Evolutionary conservation across 2,329 filamentous ascomycete species (phyloP), one percentile per base, ranked within the genome.

Genomic region (Diaporthe sp.): DNA sequence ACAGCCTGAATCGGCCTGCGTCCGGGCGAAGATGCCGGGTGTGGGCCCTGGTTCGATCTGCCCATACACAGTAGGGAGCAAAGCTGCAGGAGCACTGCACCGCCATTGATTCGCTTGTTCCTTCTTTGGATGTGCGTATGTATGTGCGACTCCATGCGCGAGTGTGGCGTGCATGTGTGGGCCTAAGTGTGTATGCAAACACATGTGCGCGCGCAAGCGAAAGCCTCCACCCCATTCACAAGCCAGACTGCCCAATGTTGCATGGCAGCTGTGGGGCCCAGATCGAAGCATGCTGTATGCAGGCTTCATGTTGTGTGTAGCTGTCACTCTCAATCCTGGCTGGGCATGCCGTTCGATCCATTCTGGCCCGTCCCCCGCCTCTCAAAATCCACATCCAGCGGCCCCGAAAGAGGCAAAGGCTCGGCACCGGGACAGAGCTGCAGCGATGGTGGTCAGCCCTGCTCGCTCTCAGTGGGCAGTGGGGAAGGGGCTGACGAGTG

Each of bases 361-460:
- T 50, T 35, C 44, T 66, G 44, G 47, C 42, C 42, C 30, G 27
- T n/a, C 19, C 59, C 13, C 61, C 42, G 27, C 42, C 19, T 27
- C 39, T 13, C 42, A 32, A 30, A 15, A 51, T 32, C 30, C 63
- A 30, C 32, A n/a, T 53, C 47, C 47, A 37, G 32, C 63, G 47
- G 47, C n/a, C 37, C 47, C 32, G 25, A 68, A 53, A 53, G 47
- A 27, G 63, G 63, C 32, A 68, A 53, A 53, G n/a, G 47, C 63
- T 68, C 63, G 47, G 44, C 47, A 68, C 63, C 47, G 63, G 63
- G 30, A 37, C 63, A 51, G 44, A 51, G 44, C 44, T 66, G 44
- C 44, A 27, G 63, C 44, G 63, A 66, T 66, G 63, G 63, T 66
- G 63, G 63, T 51, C 63, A 66, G 63, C 63, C 63, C 63, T 27